Conservation (phyloP, 257 asterid genomes). For the Lycium barbarum region DNA sequence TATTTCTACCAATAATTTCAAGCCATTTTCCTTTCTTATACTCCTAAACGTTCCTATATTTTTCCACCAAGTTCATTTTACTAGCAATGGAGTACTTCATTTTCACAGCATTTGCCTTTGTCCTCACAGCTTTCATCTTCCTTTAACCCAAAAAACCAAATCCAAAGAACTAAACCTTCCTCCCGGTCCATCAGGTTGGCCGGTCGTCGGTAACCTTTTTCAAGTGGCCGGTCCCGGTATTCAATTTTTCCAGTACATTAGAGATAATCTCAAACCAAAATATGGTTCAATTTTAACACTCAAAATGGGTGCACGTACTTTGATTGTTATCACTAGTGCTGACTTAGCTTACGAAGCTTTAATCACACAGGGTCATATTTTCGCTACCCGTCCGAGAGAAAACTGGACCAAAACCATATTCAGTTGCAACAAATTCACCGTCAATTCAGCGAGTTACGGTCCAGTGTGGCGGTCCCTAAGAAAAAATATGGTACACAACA, state of each 20-base stretch:
- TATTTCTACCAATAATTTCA: constrained; percentile 52
- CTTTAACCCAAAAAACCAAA: constrained; percentile 48
- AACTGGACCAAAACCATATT: constrained; percentile 80
- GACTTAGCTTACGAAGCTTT: constrained; percentile 70
- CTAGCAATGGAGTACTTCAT: constrained; percentile 37
- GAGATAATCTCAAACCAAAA: constrained; percentile 57
- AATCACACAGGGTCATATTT: constrained; percentile 69
- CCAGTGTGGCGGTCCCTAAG: constrained; percentile 89
- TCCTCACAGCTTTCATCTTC: constrained; percentile 57
- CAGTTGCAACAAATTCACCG: constrained; percentile 88
- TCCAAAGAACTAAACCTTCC: constrained; percentile 68
- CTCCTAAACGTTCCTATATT: background rate
- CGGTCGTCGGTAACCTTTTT: constrained; percentile 85
- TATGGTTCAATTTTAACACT: constrained; percentile 82
- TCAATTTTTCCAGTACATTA: constrained; percentile 68
- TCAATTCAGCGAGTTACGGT: constrained; percentile 81
- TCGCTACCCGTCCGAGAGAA: constrained; percentile 82
- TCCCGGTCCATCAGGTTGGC: constrained; percentile 93
- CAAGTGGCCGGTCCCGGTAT: constrained; percentile 88
- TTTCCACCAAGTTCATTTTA: background rate
- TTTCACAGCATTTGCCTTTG: constrained; percentile 64
- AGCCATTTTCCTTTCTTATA: constrained; percentile 41
- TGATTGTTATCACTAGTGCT: constrained; percentile 70
- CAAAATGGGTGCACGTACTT: constrained; percentile 80
- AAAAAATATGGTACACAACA: constrained; percentile 90